phyloP scores from a whole-genome alignment of 192 early-diverging fungal genomes.

The Lunasporangiospora selenospora region DNA sequence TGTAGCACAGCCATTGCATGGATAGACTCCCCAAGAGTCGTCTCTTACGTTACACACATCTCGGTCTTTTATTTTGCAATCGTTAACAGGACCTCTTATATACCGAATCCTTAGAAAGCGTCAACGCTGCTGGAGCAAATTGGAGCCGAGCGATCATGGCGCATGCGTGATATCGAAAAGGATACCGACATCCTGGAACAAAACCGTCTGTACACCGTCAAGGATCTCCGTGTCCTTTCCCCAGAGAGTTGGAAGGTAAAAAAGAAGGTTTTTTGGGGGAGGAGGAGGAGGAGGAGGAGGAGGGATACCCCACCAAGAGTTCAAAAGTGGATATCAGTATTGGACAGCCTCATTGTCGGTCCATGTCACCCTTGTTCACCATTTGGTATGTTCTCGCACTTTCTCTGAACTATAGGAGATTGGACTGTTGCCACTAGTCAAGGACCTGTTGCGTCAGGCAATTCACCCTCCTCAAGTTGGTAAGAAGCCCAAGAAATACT shows the following conservation, averaged over 20 bases:
- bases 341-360: neutral
- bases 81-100: too few relatives aligned
- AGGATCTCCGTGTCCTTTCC: constrained; percentile 56
- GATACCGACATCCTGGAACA: constrained; percentile 51
- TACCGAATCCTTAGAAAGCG: too few relatives aligned
- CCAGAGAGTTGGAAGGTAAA: constrained; percentile 60
- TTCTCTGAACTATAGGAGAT: constrained; percentile 55
- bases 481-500: constrained; percentile 23
- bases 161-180: constrained; percentile 49
- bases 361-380: too few relatives aligned
- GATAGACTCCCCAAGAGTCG: too few relatives aligned
- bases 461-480: constrained; percentile 45
- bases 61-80: too few relatives aligned
- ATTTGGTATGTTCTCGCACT: too few relatives aligned
- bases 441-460: constrained; percentile 53
- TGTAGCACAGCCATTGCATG: too few relatives aligned
- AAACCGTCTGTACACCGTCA: constrained; percentile 55
- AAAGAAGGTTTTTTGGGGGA: neutral
- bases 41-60: too few relatives aligned
- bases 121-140: constrained; percentile 58
- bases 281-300: constrained; percentile 1
- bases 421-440: constrained; percentile 53
- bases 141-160: constrained; percentile 56
- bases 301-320: neutral
- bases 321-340: neutral